Evolutionary conservation across 164 flowering plant species (phyloP).

Genomic region (Taxillus chinensis): DNA sequence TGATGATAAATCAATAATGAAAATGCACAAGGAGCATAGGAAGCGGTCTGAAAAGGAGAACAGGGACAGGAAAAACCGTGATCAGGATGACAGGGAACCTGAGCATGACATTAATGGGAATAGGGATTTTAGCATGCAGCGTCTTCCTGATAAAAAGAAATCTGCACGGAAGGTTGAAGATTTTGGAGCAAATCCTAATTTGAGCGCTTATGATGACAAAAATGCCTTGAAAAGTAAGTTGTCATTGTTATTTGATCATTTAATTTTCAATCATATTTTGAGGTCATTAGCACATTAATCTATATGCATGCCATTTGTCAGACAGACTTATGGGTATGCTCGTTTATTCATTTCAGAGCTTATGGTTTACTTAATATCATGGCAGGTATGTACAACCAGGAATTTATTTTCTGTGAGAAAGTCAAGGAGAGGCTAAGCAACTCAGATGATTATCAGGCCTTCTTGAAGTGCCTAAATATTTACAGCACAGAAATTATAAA

Average conservation of each 20-base stretch:
- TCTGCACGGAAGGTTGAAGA: conserved; percentile 40
- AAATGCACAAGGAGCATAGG: conserved; percentile 43
- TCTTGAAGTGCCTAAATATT: conserved; percentile 59
- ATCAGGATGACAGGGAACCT: conserved; percentile 44
- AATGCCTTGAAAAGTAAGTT: conserved; percentile 44
- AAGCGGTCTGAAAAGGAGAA: conserved; percentile 46
- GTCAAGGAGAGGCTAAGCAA: conserved; percentile 51
- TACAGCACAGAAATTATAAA: conserved; percentile 58
- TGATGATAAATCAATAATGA: conserved; percentile 40
- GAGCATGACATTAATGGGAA: conserved; percentile 28
- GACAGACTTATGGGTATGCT: too few species aligned
- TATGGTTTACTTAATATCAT: neutral
- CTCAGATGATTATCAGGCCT: conserved; percentile 60
- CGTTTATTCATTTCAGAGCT: neutral
- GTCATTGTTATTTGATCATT: neutral
- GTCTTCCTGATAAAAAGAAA: conserved; percentile 38
- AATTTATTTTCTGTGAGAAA: conserved; percentile 53
- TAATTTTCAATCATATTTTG: neutral
- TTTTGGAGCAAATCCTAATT: conserved; percentile 23
- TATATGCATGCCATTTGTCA: neutral
- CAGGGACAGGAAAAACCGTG: conserved; percentile 40
- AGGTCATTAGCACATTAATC: too few species aligned
- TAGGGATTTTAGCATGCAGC: conserved; percentile 28
- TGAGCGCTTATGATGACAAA: conserved; percentile 39
- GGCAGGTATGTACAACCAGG: conserved; percentile 52